phyloP scores from a whole-genome alignment of 2,329 filamentous ascomycete genomes.

The Coniochaeta sp. region DNA sequence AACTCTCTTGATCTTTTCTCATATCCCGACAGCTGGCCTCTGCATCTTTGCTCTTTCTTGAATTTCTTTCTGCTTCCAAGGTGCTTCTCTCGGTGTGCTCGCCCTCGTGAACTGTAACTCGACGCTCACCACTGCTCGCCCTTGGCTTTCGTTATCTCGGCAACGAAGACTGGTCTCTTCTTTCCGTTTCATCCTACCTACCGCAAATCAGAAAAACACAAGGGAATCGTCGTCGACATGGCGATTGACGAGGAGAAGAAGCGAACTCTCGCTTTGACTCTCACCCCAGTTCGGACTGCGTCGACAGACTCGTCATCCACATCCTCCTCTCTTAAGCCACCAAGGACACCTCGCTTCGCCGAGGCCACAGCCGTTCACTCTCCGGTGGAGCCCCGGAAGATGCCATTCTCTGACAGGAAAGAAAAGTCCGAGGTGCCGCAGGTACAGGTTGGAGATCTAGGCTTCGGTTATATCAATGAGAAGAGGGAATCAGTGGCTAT shows the following conservation, averaged over 20 bases:
- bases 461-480: constrained; percentile 81
- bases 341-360: constrained; percentile 70
- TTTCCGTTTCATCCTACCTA: constrained; percentile 22
- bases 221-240: constrained; percentile 23
- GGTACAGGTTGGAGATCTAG: constrained; percentile 74
- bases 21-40: constrained; percentile 51
- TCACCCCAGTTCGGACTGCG: constrained; percentile 39
- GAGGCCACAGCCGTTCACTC: constrained; percentile 76
- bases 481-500: constrained; percentile 50
- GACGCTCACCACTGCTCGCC: background rate
- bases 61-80: constrained; percentile 26
- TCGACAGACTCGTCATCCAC: constrained; percentile 45
- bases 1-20: constrained; percentile 25
- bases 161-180: constrained; percentile 26
- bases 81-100: constrained; percentile 10
- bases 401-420: constrained; percentile 49
- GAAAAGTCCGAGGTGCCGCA: constrained; percentile 50
- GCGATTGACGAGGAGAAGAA: constrained; percentile 39
- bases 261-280: constrained; percentile 48
- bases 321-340: constrained; percentile 53
- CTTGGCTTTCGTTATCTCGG: constrained; percentile 1
- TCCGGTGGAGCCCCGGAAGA: constrained; percentile 50
- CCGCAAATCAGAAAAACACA: constrained; percentile 11
- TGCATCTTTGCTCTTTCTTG: constrained; percentile 27
- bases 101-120: background rate